A percentile compares a stretch with the other conserved stretches of the same genome.
Evolutionary conservation across 441 rosid species (phyloP).

Genomic region (Pelargonium myrrhifolium): DNA sequence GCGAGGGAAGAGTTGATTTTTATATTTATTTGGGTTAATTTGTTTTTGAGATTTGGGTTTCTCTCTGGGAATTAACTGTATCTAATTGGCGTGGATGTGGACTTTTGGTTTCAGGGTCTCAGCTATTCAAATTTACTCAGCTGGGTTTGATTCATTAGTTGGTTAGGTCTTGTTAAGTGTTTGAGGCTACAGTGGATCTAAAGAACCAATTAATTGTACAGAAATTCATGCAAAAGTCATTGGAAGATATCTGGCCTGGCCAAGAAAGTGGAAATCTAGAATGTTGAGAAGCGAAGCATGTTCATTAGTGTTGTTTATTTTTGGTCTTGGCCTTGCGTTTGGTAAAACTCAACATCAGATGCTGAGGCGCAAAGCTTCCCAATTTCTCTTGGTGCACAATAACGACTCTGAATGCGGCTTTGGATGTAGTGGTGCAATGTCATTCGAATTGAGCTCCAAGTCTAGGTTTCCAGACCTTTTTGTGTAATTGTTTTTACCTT

Average conservation of each 20-base stretch:
- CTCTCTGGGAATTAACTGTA: slow-evolving; percentile 21
- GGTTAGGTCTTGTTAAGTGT: slow-evolving; percentile 15
- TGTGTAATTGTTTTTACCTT: slow-evolving; percentile 29
- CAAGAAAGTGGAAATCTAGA: slow-evolving; percentile 35
- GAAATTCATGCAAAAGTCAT: slow-evolving; percentile 30
- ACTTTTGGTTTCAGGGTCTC: slow-evolving; percentile 13
- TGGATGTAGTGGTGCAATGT: slow-evolving; percentile 36
- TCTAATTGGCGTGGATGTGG: slow-evolving; percentile 23
- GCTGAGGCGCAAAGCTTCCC: slow-evolving; percentile 29
- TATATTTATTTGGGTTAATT: slow-evolving; percentile 4
- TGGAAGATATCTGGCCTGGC: slow-evolving; percentile 22
- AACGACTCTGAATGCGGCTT: slow-evolving; percentile 26
- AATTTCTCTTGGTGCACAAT: slow-evolving; percentile 24
- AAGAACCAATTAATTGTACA: slow-evolving; percentile 26
- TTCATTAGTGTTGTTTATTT: slow-evolving; percentile 31
- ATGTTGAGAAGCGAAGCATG: slow-evolving; percentile 50
- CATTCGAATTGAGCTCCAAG: slow-evolving; percentile 20
- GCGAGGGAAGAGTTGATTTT: neutral
- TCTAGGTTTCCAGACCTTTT: slow-evolving; percentile 20
- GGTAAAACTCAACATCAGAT: slow-evolving; percentile 34
- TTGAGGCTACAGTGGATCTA: slow-evolving; percentile 40
- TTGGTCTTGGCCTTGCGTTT: slow-evolving; percentile 32
- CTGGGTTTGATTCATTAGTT: neutral
- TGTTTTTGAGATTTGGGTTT: slow-evolving; percentile 20
- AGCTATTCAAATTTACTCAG: slow-evolving; percentile 11